Percentiles rank a stretch among this genome's conserved stretches.
Evolutionary conservation across 176 grass and related monocot species (phyloP).

Genomic region (Aegilops longissima): DNA sequence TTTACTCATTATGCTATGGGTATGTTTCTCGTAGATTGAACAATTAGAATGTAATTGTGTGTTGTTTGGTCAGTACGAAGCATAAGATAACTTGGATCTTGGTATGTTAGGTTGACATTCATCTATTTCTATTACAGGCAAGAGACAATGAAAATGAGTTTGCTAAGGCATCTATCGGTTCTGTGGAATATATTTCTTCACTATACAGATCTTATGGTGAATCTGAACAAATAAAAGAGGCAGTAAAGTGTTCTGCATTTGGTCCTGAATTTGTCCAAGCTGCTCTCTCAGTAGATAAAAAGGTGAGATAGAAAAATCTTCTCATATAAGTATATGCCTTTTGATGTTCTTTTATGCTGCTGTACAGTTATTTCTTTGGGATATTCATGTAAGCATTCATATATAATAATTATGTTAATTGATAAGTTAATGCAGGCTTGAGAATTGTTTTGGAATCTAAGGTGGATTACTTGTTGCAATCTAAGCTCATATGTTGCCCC

Average conservation of each 20-base stretch:
- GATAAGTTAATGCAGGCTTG: not conserved
- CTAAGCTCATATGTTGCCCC: not conserved
- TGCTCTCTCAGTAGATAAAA: slow-evolving; percentile 88
- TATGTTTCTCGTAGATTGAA: not conserved
- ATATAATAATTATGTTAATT: slow-evolving; percentile 2
- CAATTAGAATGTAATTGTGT: not conserved
- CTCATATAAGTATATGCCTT: slow-evolving; percentile 13
- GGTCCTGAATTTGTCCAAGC: slow-evolving; percentile 94
- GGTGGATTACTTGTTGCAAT: not conserved
- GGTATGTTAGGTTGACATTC: slow-evolving; percentile 12
- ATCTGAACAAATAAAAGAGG: slow-evolving; percentile 75
- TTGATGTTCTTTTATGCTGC: not conserved
- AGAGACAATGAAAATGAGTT: slow-evolving; percentile 43
- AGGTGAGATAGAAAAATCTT: slow-evolving; percentile 50
- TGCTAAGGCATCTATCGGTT: slow-evolving; percentile 89
- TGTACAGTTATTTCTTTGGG: not conserved
- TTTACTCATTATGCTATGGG: not conserved
- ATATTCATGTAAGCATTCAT: not conserved
- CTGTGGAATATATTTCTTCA: slow-evolving; percentile 89
- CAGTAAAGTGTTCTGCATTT: slow-evolving; percentile 64
- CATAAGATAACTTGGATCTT: slow-evolving; percentile 18
- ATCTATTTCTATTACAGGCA: slow-evolving; percentile 50
- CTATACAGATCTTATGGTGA: slow-evolving; percentile 74
- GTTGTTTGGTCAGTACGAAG: not conserved
- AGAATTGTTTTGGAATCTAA: not conserved